Conservation (phyloP, 768 basidiomycete species). For the Tubosaeta sp. region DNA sequence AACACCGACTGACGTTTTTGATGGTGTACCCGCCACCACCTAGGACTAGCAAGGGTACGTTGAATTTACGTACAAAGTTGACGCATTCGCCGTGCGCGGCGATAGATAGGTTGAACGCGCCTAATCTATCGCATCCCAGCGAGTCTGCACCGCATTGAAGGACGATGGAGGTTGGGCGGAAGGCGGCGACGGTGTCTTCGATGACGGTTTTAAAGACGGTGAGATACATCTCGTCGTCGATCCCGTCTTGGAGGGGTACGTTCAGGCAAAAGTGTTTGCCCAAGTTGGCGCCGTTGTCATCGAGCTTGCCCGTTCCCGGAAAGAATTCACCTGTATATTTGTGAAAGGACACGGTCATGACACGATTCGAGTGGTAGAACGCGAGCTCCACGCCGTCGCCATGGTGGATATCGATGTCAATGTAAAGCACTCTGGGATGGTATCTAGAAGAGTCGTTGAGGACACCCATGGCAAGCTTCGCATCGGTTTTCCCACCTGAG, state of each 20-base stretch:
- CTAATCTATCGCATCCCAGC: conserved; percentile 88
- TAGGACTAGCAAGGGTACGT: conserved; percentile 84
- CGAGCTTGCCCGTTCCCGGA: conserved; percentile 93
- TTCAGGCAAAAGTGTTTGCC: conserved; percentile 97
- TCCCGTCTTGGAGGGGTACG: conserved; percentile 91
- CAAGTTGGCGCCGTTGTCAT: conserved; percentile 82
- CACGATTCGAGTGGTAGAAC: conserved; percentile 96
- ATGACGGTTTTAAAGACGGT: conserved; percentile 95
- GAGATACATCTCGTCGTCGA: conserved; percentile 97
- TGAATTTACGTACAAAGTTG: conserved; percentile 90
- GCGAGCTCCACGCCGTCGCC: conserved; percentile 98
- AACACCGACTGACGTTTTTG: conserved; percentile 96
- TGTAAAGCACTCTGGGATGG: conserved; percentile 92
- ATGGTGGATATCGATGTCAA: conserved; percentile 99
- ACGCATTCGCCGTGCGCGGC: conserved; percentile 98
- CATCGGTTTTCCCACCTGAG: conserved; percentile 51
- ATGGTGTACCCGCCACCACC: conserved; percentile 98
- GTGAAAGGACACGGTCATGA: conserved; percentile 98
- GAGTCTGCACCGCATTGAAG: conserved; percentile 97
- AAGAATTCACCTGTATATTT: conserved; percentile 99
- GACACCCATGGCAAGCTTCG: not conserved
- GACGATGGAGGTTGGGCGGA: conserved; percentile 86
- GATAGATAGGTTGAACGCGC: conserved; percentile 96
- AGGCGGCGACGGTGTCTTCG: conserved; percentile 87
- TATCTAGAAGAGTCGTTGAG: conserved; percentile 48